Conservation (phyloP, 225 moss, liverwort and hornwort genomes). For the Thuidium tamariscinum region DNA sequence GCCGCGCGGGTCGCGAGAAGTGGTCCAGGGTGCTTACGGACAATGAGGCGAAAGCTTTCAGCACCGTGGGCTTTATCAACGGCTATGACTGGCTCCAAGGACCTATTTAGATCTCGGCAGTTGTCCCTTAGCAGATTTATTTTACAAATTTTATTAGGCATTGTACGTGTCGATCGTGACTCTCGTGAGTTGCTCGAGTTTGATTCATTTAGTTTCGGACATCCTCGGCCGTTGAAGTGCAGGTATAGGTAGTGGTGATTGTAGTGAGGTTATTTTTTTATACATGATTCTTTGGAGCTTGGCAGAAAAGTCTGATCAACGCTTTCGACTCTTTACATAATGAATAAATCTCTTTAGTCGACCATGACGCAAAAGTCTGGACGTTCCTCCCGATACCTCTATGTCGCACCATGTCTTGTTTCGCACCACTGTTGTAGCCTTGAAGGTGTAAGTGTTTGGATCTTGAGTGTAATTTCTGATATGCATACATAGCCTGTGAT, state of each 20-base stretch:
- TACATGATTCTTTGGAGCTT: background rate
- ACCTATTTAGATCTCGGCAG: background rate
- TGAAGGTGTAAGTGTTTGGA: background rate
- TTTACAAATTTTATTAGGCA: no score
- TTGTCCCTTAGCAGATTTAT: background rate
- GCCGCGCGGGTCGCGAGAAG: background rate
- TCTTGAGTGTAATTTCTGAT: background rate
- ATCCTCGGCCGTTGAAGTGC: rapidly evolving
- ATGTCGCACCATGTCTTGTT: background rate
- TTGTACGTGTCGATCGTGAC: no score
- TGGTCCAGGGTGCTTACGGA: background rate
- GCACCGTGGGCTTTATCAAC: background rate
- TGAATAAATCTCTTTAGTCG: background rate
- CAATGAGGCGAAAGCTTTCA: background rate
- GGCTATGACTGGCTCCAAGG: background rate
- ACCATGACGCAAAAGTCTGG: background rate
- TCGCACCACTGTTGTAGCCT: background rate
- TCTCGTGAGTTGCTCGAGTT: no score
- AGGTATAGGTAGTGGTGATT: background rate
- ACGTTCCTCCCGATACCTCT: no score
- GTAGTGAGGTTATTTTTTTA: background rate
- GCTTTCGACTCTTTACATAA: background rate
- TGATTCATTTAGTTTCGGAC: background rate
- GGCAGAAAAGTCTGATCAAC: background rate
- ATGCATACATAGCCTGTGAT: background rate